phyloP scores from a whole-genome alignment of 306 rosid genomes.

The Mucuna pruriens region DNA sequence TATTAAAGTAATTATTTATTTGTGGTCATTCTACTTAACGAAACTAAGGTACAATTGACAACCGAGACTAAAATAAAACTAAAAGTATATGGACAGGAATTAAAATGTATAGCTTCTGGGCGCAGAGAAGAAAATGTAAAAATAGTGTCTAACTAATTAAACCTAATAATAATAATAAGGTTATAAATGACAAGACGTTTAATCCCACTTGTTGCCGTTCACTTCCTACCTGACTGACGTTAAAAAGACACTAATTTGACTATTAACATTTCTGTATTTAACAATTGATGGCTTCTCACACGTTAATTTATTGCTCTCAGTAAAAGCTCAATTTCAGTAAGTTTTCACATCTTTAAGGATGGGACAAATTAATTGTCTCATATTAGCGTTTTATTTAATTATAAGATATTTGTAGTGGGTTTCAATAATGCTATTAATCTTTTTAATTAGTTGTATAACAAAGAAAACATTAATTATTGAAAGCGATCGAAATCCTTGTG shows the following conservation, averaged over 20 bases:
- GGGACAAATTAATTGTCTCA: not conserved
- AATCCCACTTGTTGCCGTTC: not conserved
- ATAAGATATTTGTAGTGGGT: not conserved
- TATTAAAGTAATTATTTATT: too few relatives aligned
- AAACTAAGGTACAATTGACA: too few relatives aligned
- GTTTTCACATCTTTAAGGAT: not conserved
- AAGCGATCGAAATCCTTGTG: conserved; percentile 29
- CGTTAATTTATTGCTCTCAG: not conserved
- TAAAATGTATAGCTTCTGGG: too few relatives aligned
- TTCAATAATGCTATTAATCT: not conserved
- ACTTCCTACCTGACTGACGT: not conserved
- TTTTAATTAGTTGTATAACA: not conserved
- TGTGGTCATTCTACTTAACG: too few relatives aligned
- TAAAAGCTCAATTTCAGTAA: not conserved
- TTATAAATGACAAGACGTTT: not conserved
- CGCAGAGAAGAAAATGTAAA: too few relatives aligned
- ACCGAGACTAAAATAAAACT: too few relatives aligned
- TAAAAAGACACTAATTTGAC: not conserved
- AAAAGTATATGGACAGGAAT: too few relatives aligned
- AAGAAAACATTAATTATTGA: conserved; percentile 15
- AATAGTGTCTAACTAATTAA: too few relatives aligned
- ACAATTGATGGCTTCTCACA: conserved; percentile 8
- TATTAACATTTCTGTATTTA: not conserved
- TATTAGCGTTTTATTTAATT: not conserved
- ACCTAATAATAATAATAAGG: not conserved